A percentile compares a stretch with the other conserved stretches of the same genome.
Conservation (phyloP, 331 rosid species). For the Quercus lobata region DNA sequence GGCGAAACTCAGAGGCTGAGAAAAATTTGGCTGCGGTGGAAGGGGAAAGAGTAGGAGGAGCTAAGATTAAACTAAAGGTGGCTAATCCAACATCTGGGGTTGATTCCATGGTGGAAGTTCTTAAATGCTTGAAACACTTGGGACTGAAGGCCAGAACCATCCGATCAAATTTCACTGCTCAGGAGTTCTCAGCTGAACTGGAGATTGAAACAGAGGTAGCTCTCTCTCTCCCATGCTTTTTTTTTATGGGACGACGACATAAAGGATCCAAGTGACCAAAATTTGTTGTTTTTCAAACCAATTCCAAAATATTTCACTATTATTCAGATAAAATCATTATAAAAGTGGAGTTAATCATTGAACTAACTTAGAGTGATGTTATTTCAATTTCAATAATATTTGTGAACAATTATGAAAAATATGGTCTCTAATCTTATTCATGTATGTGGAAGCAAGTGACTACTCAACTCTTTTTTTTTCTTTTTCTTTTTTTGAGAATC, state of each 20-base stretch:
- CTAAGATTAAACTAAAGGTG: constrained; percentile 28
- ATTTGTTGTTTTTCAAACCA: too few species aligned
- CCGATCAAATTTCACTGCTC: constrained; percentile 36
- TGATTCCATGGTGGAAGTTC: constrained; percentile 51
- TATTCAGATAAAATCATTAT: too few species aligned
- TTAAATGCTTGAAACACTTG: constrained; percentile 38
- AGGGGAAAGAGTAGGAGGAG: not conserved
- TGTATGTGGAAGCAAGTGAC: too few species aligned
- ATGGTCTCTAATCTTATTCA: too few species aligned
- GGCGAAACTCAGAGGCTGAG: constrained; percentile 35
- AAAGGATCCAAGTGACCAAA: too few species aligned
- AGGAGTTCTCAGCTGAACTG: constrained; percentile 39
- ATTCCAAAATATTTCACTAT: too few species aligned
- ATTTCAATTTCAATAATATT: accelerated
- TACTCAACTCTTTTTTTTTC: too few species aligned
- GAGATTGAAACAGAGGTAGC: constrained; percentile 38
- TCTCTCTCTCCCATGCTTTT: not conserved
- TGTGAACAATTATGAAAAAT: too few species aligned
- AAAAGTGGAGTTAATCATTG: too few species aligned
- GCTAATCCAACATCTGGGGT: constrained; percentile 44
- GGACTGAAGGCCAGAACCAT: constrained; percentile 37
- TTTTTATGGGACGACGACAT: too few species aligned
- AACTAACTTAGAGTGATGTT: too few species aligned
- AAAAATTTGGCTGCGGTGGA: constrained; percentile 13
- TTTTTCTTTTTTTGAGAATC: too few species aligned